A percentile compares a stretch with the other conserved stretches of the same genome.
Conservation (phyloP, 306 rosid species). For the Hippophae gyantsensis region DNA sequence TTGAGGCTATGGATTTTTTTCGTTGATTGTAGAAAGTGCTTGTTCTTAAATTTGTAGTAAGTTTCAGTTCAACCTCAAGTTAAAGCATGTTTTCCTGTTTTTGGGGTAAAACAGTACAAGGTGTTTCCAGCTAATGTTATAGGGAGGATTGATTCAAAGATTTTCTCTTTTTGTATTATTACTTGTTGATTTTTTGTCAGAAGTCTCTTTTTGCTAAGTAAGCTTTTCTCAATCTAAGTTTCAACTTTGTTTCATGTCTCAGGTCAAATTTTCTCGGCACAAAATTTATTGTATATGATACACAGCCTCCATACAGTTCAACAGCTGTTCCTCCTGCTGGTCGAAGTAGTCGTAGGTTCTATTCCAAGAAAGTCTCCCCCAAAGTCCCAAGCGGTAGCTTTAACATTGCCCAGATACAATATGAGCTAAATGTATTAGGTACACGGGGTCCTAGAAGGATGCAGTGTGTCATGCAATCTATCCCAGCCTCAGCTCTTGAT, state of each 20-base stretch:
- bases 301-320: slow-evolving; percentile 64
- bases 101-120: too few relatives aligned
- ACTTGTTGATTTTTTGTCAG: slow-evolving; percentile 43
- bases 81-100: too few relatives aligned
- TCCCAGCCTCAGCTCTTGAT: slow-evolving; percentile 68
- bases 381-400: slow-evolving; percentile 88
- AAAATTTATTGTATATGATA: slow-evolving; percentile 72
- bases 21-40: too few relatives aligned
- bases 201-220: slow-evolving; percentile 52
- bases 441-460: slow-evolving; percentile 92
- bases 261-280: slow-evolving; percentile 97
- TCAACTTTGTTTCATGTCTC: slow-evolving; percentile 14
- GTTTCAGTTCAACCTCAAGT: too few relatives aligned
- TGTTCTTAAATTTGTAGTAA: too few relatives aligned
- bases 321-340: slow-evolving; percentile 55
- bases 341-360: slow-evolving; percentile 67
- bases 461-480: slow-evolving; percentile 87
- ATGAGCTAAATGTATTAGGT: slow-evolving; percentile 82
- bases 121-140: too few relatives aligned
- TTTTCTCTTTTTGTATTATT: neutral
- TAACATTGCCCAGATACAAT: slow-evolving; percentile 82
- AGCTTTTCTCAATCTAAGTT: slow-evolving; percentile 23
- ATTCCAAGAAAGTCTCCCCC: slow-evolving; percentile 83
- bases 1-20: too few relatives aligned
- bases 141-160: too few relatives aligned